Base-by-base conservation (phyloP, 495 filamentous ascomycete genomes). In the Annulohypoxylon stygium region DNA sequence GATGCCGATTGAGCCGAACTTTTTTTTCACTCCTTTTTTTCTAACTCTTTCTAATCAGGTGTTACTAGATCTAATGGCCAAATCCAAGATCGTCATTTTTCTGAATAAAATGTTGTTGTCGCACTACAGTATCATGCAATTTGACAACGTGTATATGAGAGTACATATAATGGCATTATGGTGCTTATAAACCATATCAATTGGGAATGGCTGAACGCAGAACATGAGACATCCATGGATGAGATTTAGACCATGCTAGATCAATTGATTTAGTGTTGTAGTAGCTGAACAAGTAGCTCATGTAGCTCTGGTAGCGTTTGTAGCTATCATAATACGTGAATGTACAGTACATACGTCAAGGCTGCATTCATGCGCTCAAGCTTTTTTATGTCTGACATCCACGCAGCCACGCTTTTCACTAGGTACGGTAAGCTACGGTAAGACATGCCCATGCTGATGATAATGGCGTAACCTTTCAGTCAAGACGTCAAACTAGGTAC, bases 1-100 rank as follows among this genome's bases (percentile, higher is more conserved):
- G 70, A 68, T 33, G 59, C 70, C 70, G 70, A 73, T 9, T 18
- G 41, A 33, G 34, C 65, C 36, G 55, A 59, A n/a, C 34, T 25
- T 26, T 14, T 60, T 60, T 45, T 26, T n/a, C 18, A n/a, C n/a
- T 23, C n/a, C 18, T 58, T 33, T 39, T 39, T 58, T 58, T 10
- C 1, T n/a, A 8, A 18, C 25, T 39, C n/a, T 23, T 39, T 20
- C 34, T 58, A 20, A 20, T 47, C 16, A 18, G 26, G 34, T 57
- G 23, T 8, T 16, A 36, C 10, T 55, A 59, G 57, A 60, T 60
- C 57, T 43, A n/a, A 26, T 26, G 57, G 37, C 36, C 12, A 60
- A 60, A 41, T 60, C 37, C 26, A 60, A 60, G 57, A 60, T 60
- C 57, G 18, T 43, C 57, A n/a, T 26, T 20, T 36, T 60, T 43